Evolutionary conservation across 495 filamentous ascomycete genomes (phyloP).

Genomic region (Friedmanniomyces endolithicus): DNA sequence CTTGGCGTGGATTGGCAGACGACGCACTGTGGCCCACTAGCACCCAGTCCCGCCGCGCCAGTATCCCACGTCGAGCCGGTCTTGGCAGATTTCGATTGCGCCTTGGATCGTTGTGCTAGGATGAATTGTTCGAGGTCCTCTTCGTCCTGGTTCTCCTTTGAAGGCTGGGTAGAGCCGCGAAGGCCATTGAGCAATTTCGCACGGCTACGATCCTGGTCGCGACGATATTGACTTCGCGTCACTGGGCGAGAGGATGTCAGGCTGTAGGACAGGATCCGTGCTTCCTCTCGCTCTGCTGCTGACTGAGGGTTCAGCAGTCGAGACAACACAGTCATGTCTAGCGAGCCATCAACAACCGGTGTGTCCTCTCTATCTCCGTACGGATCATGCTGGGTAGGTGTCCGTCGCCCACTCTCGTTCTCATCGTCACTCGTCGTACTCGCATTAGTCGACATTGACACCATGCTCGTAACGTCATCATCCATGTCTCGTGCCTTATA

Average conservation of each 20-base stretch:
- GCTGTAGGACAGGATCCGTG: constrained; percentile 69
- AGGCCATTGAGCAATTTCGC: constrained; percentile 46
- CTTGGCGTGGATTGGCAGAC: constrained; percentile 81
- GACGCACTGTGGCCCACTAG: constrained; percentile 74
- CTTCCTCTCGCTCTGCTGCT: constrained; percentile 65
- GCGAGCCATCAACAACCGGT: constrained; percentile 42
- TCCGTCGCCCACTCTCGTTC: constrained; percentile 50
- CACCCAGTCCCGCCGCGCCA: constrained; percentile 58
- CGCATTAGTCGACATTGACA: constrained; percentile 47
- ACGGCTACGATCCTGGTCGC: constrained; percentile 50
- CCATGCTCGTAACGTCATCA: constrained; percentile 59
- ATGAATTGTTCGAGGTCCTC: constrained; percentile 72
- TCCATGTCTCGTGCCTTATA: constrained; percentile 41
- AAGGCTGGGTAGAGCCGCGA: constrained; percentile 15
- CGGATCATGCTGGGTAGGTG: constrained; percentile 53
- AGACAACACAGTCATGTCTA: constrained; percentile 59
- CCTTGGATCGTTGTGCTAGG: constrained; percentile 31
- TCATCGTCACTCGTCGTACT: constrained; percentile 34
- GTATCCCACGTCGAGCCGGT: constrained; percentile 42
- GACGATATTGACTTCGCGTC: constrained; percentile 66
- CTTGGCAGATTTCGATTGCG: constrained; percentile 23
- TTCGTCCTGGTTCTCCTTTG: constrained; percentile 61
- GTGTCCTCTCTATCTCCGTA: constrained; percentile 33
- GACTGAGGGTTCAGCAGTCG: constrained; percentile 72
- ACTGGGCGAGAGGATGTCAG: constrained; percentile 55